Base-by-base conservation (phyloP, 2,329 filamentous ascomycete species). In the Tolypocladium paradoxum region DNA sequence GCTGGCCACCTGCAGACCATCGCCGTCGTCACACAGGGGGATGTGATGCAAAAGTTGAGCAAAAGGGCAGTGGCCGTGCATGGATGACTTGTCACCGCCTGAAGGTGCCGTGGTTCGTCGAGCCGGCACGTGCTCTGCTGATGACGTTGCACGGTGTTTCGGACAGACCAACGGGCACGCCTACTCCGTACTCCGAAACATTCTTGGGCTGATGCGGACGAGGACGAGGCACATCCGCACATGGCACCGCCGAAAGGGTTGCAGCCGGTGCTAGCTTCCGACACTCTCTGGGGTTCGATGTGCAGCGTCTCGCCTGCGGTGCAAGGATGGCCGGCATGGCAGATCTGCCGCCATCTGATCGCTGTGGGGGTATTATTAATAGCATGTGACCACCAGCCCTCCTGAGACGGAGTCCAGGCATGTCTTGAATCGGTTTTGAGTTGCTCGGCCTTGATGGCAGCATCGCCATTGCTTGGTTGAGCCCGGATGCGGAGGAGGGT, bases 321-420 rank as follows among this genome's bases (percentile, higher is more conserved):
- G 27, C 43, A 31, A 46, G 43, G 43, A 20, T 46, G 43, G 43
- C 27, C n/a, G 48, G 48, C 48, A 20, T 37, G 34, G 7, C 34
- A 49, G 48, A 49, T 49, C 48, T 49, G 24, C 48, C 48, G 24
- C 48, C 29, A 49, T 49, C 48, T 48, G 47, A 48, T 48, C 47
- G 47, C 20, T 14, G 8, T 16, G 40, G 12, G 40, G 38, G n/a
- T n/a, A n/a, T n/a, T n/a, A n/a, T n/a, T n/a, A n/a, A n/a, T n/a
- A n/a, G n/a, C n/a, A n/a, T n/a, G n/a, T n/a, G n/a, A n/a, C n/a
- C n/a, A n/a, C n/a, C n/a, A n/a, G n/a, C n/a, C n/a, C 9, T 20
- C 46, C 31, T 6, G 33, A 27, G 14, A 31, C 9, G 20, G 16
- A 18, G 12, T 24, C 47, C 29, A n/a, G 12, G 43, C 43, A 46